A percentile compares a stretch with the other conserved stretches of the same genome.
phyloP scores from a whole-genome alignment of 371 early-diverging fungal genomes.

The Mucor circinelloides region DNA sequence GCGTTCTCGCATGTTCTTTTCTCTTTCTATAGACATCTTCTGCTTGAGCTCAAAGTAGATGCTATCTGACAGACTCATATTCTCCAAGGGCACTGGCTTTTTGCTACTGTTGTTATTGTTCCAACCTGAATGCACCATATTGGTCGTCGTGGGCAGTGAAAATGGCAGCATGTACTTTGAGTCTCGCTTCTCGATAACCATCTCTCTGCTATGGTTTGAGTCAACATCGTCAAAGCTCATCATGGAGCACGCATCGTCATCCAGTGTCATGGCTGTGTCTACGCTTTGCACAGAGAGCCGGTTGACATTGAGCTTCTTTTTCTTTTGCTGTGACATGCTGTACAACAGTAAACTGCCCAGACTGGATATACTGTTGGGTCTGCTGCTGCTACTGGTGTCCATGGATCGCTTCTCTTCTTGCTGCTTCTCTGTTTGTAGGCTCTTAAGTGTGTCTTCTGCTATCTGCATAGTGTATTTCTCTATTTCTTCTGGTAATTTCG shows the following conservation, averaged over 20 bases:
- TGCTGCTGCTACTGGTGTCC: background rate
- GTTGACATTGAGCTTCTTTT: background rate
- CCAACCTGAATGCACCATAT: conserved; percentile 20
- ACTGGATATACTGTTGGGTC: conserved; percentile 41
- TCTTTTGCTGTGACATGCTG: background rate
- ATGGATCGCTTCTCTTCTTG: conserved; percentile 10
- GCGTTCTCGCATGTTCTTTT: conserved; percentile 29
- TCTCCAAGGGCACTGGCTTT: background rate
- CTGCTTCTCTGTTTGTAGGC: conserved; percentile 29
- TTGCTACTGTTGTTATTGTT: conserved; percentile 7
- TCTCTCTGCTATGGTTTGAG: conserved; percentile 8
- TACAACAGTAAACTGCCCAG: conserved; percentile 28
- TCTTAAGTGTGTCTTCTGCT: conserved; percentile 63
- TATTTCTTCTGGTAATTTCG: conserved; percentile 67
- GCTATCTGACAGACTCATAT: conserved; percentile 27
- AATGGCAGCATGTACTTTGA: conserved; percentile 57
- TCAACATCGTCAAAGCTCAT: background rate
- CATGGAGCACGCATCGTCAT: background rate
- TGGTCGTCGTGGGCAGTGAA: conserved; percentile 44
- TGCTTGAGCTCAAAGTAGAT: conserved; percentile 37
- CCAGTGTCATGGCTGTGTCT: conserved; percentile 11
- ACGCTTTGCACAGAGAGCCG: background rate
- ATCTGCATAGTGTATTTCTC: conserved; percentile 71
- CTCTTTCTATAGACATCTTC: conserved; percentile 32
- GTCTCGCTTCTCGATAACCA: conserved; percentile 48